Evolutionary conservation across 306 rosid species (phyloP).

Genomic region (Lathyrus aphaca): DNA sequence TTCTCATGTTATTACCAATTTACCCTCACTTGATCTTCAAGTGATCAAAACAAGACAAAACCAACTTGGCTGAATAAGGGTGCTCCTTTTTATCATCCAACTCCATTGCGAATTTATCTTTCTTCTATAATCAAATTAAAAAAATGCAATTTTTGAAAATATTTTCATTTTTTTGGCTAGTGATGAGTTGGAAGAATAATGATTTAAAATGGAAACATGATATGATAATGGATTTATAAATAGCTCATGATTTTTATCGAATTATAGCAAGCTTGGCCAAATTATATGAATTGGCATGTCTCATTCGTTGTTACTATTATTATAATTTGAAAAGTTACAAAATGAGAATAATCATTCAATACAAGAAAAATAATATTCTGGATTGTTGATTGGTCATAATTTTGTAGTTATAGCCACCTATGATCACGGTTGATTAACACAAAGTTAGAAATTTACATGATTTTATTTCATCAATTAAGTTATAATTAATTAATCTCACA

Average conservation of each 20-base stretch:
- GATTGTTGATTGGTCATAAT: constrained; percentile 31
- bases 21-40: constrained; percentile 39
- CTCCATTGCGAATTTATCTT: not conserved
- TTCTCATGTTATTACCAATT: constrained; percentile 11
- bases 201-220: constrained; percentile 6
- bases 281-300: constrained; percentile 32
- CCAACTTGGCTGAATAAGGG: not conserved
- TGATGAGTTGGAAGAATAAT: constrained; percentile 15
- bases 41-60: constrained; percentile 13
- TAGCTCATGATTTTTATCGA: constrained; percentile 31
- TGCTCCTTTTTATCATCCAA: constrained; percentile 9
- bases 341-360: constrained; percentile 32
- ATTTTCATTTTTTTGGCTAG: not conserved
- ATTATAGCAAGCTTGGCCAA: constrained; percentile 33
- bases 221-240: constrained; percentile 17
- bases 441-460: not conserved
- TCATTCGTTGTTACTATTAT: constrained; percentile 25
- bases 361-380: constrained; percentile 15
- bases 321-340: constrained; percentile 41
- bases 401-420: not conserved
- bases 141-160: constrained; percentile 20
- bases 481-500: constrained; percentile 33
- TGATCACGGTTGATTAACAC: constrained; percentile 34
- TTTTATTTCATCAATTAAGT: constrained; percentile 2
- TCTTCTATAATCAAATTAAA: not conserved